These are phyloP conservation scores for Fraxinus sp. DNA, from an alignment of 305 asterid genomes.

Conservation along the genomic window DNA sequence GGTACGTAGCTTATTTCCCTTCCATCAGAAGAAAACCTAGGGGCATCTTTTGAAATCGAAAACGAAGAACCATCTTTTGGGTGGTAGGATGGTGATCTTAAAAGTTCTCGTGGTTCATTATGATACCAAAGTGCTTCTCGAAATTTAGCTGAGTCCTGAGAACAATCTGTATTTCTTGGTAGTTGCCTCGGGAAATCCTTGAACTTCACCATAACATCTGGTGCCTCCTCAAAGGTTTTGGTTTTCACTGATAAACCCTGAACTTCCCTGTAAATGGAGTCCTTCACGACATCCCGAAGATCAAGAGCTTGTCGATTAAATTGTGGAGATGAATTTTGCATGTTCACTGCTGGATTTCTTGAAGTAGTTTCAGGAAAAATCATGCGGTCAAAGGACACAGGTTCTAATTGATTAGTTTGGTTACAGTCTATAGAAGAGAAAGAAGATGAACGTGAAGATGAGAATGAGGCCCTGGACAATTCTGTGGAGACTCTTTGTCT, in stretches of 20 bases:
- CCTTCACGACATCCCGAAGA: slow-evolving; percentile 50
- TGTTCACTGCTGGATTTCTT: slow-evolving; percentile 51
- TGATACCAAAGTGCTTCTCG: slow-evolving; percentile 62
- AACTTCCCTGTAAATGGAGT: slow-evolving; percentile 51
- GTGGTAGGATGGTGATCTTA: slow-evolving; percentile 65
- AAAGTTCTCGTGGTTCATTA: slow-evolving; percentile 55
- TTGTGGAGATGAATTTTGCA: slow-evolving; percentile 45
- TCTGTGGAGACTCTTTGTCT: slow-evolving; percentile 63
- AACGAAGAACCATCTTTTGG: slow-evolving; percentile 55
- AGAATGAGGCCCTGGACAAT: slow-evolving; percentile 68
- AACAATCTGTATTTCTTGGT: slow-evolving; percentile 9
- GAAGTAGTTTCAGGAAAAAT: slow-evolving; percentile 68
- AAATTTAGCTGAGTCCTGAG: slow-evolving; percentile 32
- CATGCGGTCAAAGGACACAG: slow-evolving; percentile 49
- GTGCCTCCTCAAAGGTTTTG: slow-evolving; percentile 23
- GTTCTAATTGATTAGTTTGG: slow-evolving; percentile 55
- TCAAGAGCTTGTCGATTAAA: slow-evolving; percentile 43
- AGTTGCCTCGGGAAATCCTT: slow-evolving; percentile 31
- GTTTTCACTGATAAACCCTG: slow-evolving; percentile 38
- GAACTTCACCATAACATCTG: slow-evolving; percentile 12
- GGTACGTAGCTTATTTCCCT: slow-evolving; percentile 43
- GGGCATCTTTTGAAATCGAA: slow-evolving; percentile 48
- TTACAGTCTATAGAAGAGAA: slow-evolving; percentile 77
- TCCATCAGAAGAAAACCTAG: slow-evolving; percentile 84
- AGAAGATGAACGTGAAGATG: slow-evolving; percentile 80